Evolutionary conservation across 148 eudicot species (phyloP).

Genomic region (Diospyros lotus): DNA sequence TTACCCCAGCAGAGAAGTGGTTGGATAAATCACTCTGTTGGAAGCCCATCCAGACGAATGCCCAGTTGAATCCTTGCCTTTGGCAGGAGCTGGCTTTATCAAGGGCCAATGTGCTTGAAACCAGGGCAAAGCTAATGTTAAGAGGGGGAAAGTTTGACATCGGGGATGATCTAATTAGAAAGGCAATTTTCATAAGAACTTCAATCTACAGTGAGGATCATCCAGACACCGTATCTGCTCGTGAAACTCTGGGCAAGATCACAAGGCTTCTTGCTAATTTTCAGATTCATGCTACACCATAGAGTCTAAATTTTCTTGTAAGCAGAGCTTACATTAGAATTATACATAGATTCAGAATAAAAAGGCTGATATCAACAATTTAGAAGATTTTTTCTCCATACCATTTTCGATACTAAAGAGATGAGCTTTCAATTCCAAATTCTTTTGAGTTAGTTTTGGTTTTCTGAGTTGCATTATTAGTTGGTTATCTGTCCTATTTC

Average conservation of each 20-base stretch:
- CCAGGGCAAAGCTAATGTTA: conserved; percentile 91
- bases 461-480: background rate
- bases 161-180: conserved; percentile 84
- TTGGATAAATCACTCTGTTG: conserved; percentile 84
- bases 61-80: conserved; percentile 75
- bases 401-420: background rate
- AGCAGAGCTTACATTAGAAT: conserved; percentile 44
- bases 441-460: background rate
- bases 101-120: conserved; percentile 80
- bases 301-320: conserved; percentile 43
- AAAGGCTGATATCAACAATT: background rate
- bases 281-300: conserved; percentile 72
- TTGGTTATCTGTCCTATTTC: background rate
- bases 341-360: conserved; percentile 42
- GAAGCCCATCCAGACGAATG: conserved; percentile 81
- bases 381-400: background rate
- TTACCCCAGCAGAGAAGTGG: conserved; percentile 86
- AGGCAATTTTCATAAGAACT: conserved; percentile 81
- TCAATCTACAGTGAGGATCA: conserved; percentile 93
- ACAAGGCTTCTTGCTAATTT: conserved; percentile 80
- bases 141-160: conserved; percentile 92
- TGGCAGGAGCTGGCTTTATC: conserved; percentile 92
- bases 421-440: background rate
- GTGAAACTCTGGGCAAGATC: conserved; percentile 73
- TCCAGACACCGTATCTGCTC: conserved; percentile 74